Conservation (phyloP, 768 basidiomycete genomes). For the Hypholoma fasciculare region DNA sequence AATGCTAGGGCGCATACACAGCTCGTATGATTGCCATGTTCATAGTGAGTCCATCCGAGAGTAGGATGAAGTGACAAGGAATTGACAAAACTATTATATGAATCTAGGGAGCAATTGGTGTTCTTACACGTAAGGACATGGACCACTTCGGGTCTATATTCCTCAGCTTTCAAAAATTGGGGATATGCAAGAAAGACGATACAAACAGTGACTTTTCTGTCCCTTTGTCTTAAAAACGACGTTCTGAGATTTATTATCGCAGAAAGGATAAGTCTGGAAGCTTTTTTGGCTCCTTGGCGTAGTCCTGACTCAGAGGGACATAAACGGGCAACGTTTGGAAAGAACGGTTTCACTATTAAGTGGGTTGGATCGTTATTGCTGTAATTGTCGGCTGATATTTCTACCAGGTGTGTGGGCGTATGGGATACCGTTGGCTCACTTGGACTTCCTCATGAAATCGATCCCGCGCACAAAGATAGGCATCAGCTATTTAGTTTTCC, state of each 20-base stretch:
- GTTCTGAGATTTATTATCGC: neutral
- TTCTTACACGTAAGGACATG: slow-evolving; percentile 71
- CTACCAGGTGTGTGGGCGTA: slow-evolving; percentile 64
- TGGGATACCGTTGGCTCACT: slow-evolving; percentile 77
- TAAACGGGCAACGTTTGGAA: slow-evolving; percentile 40
- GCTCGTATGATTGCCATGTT: slow-evolving; percentile 74
- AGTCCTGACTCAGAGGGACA: slow-evolving; percentile 51
- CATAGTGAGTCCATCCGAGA: slow-evolving; percentile 43
- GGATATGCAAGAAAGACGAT: slow-evolving; percentile 37
- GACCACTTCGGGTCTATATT: slow-evolving; percentile 70
- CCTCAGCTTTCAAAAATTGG: slow-evolving; percentile 58
- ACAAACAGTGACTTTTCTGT: neutral
- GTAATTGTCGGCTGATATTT: neutral
- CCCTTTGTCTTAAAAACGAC: neutral
- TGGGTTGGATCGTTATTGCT: slow-evolving; percentile 25
- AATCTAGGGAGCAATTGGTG: slow-evolving; percentile 63
- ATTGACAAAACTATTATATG: neutral
- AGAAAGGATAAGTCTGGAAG: slow-evolving; percentile 41
- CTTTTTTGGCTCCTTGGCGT: slow-evolving; percentile 56
- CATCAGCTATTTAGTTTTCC: slow-evolving; percentile 65
- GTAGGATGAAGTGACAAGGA: neutral
- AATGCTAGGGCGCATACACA: slow-evolving; percentile 68
- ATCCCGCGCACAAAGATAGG: slow-evolving; percentile 39
- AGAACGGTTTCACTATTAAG: slow-evolving; percentile 62
- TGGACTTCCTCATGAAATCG: slow-evolving; percentile 68